Percentiles rank a stretch among this genome's conserved stretches.
These are phyloP conservation scores for Aspergillus pseudoterreus DNA, from an alignment of 2,329 filamentous ascomycete genomes.

Conservation along the genomic window DNA sequence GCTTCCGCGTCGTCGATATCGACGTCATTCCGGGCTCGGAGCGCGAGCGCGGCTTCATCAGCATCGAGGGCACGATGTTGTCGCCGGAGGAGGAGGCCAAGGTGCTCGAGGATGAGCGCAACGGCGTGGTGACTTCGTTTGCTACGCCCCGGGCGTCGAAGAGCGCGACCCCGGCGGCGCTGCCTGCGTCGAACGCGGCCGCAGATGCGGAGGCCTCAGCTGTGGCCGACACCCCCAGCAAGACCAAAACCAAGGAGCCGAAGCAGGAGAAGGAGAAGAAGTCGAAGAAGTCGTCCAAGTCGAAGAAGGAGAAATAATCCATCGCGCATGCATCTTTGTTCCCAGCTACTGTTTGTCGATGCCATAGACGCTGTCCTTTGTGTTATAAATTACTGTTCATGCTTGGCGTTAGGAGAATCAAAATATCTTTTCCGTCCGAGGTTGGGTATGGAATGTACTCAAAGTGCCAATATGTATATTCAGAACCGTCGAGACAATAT, in stretches of 20 bases:
- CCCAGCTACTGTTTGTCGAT: constrained; percentile 8
- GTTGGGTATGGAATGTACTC: too few relatives aligned
- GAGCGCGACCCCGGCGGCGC: constrained; percentile 18
- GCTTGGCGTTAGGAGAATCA: constrained; percentile 22
- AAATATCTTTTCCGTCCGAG: constrained; percentile 5
- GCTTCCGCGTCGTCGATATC: constrained; percentile 79
- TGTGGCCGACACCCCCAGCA: constrained; percentile 12
- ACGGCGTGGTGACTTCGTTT: constrained; percentile 32
- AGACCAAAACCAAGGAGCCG: constrained; percentile 12
- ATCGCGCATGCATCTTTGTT: neutral
- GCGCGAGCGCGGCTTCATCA: constrained; percentile 71
- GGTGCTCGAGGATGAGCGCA: constrained; percentile 53
- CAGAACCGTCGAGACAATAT: neutral
- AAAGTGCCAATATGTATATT: too few relatives aligned
- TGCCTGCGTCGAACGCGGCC: constrained; percentile 13
- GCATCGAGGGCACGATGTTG: constrained; percentile 84
- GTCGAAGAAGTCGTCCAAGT: constrained; percentile 16
- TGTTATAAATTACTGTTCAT: constrained; percentile 17
- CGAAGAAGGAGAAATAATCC: constrained; percentile 19
- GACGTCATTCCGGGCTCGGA: constrained; percentile 68
- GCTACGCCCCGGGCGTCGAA: constrained; percentile 17
- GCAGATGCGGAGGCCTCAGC: neutral
- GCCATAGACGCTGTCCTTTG: constrained; percentile 10
- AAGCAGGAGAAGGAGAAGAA: constrained; percentile 20
- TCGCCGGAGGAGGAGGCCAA: constrained; percentile 62